Percentiles rank a stretch among this genome's conserved stretches.
phyloP scores from a whole-genome alignment of 2,329 filamentous ascomycete genomes.

The Chaetomiaceae sp. region DNA sequence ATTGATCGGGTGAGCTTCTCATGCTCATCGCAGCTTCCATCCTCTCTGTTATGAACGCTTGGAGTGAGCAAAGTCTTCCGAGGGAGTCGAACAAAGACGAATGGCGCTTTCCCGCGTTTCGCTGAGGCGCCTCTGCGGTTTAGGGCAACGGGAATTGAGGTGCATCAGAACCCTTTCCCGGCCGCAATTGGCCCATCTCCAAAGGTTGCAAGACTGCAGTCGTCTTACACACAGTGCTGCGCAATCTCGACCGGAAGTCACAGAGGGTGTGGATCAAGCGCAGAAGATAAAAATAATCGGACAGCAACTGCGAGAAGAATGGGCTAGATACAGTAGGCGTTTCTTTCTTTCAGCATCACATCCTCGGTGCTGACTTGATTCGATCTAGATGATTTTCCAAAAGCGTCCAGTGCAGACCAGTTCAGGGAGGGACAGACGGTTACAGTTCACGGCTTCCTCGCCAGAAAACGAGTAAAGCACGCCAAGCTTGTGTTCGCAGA shows the following conservation, averaged over 20 bases:
- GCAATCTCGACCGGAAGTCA: not conserved
- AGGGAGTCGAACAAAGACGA: slow-evolving; percentile 3
- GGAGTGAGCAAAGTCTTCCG: not conserved
- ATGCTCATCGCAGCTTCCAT: slow-evolving; percentile 6
- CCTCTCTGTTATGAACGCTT: not conserved
- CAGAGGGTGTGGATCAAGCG: not conserved
- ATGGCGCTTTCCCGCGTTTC: slow-evolving; percentile 22
- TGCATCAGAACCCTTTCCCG: not conserved
- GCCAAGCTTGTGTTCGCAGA: slow-evolving; percentile 69
- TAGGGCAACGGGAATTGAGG: slow-evolving; percentile 5
- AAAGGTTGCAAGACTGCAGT: slow-evolving; percentile 1
- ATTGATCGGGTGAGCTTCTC: not conserved
- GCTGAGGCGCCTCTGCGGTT: slow-evolving; percentile 19
- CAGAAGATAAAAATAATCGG: slow-evolving; percentile 1
- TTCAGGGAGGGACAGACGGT: slow-evolving; percentile 39
- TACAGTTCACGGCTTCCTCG: slow-evolving; percentile 67
- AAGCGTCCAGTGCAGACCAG: slow-evolving; percentile 26
- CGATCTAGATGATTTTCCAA: slow-evolving; percentile 31
- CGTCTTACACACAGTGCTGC: slow-evolving; percentile 13
- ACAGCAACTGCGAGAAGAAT: slow-evolving; percentile 25
- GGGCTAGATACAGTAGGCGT: slow-evolving; percentile 43
- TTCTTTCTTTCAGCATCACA: slow-evolving; percentile 28
- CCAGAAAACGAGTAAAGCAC: slow-evolving; percentile 61
- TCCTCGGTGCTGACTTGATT: slow-evolving; percentile 14
- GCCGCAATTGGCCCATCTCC: not conserved